Percentiles rank a stretch among this genome's conserved stretches.
phyloP scores from a whole-genome alignment of 345 rosid genomes.

The Viola odorata region DNA sequence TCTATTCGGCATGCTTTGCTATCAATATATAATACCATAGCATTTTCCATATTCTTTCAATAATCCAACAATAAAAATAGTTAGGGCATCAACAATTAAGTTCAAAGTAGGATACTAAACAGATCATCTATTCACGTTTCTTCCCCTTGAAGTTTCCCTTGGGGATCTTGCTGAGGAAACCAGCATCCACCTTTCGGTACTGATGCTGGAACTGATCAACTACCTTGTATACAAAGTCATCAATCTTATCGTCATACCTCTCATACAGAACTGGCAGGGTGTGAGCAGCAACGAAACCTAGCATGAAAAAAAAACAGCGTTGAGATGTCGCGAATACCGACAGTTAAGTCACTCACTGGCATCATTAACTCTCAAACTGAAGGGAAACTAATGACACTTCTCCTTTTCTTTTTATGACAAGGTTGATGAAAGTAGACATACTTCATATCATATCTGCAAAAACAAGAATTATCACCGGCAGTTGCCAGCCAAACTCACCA shows the following conservation, averaged over 20 bases:
- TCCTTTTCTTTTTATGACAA: too few relatives aligned
- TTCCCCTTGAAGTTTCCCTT: conserved; percentile 55
- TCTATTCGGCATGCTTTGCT: too few relatives aligned
- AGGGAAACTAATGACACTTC: too few relatives aligned
- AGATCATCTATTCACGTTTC: conserved; percentile 52
- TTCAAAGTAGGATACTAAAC: too few relatives aligned
- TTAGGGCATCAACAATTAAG: too few relatives aligned
- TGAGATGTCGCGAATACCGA: not conserved
- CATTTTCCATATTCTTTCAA: too few relatives aligned
- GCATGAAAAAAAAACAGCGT: not conserved
- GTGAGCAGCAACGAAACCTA: conserved; percentile 91
- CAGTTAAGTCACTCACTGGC: too few relatives aligned
- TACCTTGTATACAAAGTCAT: conserved; percentile 44
- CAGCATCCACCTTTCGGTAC: conserved; percentile 54
- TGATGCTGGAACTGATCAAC: conserved; percentile 54
- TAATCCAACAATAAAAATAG: too few relatives aligned
- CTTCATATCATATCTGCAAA: not conserved
- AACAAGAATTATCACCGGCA: not conserved
- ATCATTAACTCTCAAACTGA: too few relatives aligned
- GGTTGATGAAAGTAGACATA: too few relatives aligned
- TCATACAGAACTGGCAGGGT: conserved; percentile 88
- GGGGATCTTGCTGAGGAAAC: conserved; percentile 67
- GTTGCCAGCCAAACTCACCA: conserved; percentile 41
- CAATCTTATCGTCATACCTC: conserved; percentile 73
- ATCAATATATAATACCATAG: too few relatives aligned